phyloP scores from a whole-genome alignment of 345 rosid genomes.

The Sonneratia alba region DNA sequence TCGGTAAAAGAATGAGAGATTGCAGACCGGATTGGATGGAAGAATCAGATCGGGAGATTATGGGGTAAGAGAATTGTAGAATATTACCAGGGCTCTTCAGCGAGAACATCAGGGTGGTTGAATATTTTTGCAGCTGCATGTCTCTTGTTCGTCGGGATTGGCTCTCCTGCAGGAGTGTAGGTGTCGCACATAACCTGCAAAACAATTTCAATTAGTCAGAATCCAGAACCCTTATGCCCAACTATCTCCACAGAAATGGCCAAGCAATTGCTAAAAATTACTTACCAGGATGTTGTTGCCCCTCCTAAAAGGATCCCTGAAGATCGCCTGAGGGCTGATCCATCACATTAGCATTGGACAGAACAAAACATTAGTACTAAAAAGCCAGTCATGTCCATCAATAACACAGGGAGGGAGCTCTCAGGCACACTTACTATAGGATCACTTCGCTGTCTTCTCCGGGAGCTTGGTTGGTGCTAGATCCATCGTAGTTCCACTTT shows the following conservation, averaged over 20 bases:
- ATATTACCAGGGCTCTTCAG: constrained; percentile 63
- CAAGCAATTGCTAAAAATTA: background rate
- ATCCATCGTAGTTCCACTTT: constrained; percentile 81
- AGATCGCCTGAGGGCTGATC: constrained; percentile 85
- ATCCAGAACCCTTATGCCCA: background rate
- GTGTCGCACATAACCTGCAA: constrained; percentile 81
- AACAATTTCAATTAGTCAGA: background rate
- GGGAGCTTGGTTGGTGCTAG: constrained; percentile 90
- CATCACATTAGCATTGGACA: background rate
- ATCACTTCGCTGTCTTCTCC: constrained; percentile 93
- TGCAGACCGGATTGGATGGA: too few relatives aligned
- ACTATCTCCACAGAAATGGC: background rate
- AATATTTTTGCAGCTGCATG: constrained; percentile 61
- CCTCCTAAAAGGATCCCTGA: constrained; percentile 83
- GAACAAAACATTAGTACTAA: background rate
- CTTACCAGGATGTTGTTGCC: constrained; percentile 83
- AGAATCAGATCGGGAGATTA: background rate
- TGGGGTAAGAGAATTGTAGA: background rate
- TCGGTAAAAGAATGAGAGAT: background rate
- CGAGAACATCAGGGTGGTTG: constrained; percentile 51
- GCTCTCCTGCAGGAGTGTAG: constrained; percentile 84
- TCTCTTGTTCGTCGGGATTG: constrained; percentile 84
- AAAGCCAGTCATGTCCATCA: background rate
- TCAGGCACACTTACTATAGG: constrained; percentile 43
- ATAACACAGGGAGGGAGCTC: background rate